Base-by-base conservation (phyloP, 23 red algal genomes). In the Gracilaria vermiculophylla region DNA sequence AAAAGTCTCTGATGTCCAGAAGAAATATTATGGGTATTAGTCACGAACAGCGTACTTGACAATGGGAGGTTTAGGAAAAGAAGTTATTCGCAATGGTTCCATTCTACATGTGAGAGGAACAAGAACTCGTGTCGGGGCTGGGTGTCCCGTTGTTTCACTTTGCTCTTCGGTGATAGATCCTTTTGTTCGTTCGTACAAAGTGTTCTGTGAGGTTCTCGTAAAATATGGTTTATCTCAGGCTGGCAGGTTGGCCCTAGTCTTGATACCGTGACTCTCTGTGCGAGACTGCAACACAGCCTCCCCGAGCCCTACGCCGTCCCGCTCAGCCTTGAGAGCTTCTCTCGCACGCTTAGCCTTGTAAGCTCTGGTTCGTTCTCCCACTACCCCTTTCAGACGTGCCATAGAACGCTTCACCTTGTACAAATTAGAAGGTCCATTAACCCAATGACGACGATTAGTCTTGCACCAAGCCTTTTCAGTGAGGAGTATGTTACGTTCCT, bases 391-490 rank as follows among this genome's bases (percentile, higher is more conserved):
- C 17, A 95, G 43, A 33, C 93, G 58, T 43, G 84, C 84, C 93
- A 95, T 95, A 12, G 83, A 89, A 25, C 62, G 66, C 62, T 86
- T 86, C 21, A 95, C 85, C 49, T 95, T 95, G 70, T 78, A 76
- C 69, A 95, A 61, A 55, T 81, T 82, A 20, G 84, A 78, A n/a
- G 45, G 32, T 1, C 85, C 95, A 50, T 94, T 87, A 37, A 76
- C 81, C 93, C 93, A 95, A 67, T 92, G 83, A 29, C 80, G 88
- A 16, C 89, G 27, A 37, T 84, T 85, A 39, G 82, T 53, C n/a
- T 82, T 87, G 70, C 92, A 99, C 86, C 88, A 99, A 19, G 92
- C 91, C 52, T 78, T 77, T 64, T 95, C 93, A 34, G 89, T 91
- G n/a, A 87, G 55, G 47, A 99, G 77, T 49, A 91, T 77, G 45